These are phyloP conservation scores for Spinacia oleracea DNA, from an alignment of 179 eudicot species.

Conservation along the genomic window DNA sequence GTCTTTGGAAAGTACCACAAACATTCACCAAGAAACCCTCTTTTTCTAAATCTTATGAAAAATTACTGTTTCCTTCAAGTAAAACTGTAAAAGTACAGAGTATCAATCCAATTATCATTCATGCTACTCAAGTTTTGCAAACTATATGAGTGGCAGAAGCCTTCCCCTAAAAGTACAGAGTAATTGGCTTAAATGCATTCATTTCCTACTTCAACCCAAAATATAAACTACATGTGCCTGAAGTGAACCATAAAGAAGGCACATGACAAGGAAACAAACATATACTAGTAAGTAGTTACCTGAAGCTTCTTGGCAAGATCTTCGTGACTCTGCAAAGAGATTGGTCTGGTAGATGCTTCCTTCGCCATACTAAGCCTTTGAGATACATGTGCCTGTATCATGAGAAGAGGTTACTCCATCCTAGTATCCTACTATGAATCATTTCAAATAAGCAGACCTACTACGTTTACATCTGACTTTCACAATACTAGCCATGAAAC, in stretches of 20 bases:
- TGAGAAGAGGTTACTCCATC: slow-evolving; percentile 11
- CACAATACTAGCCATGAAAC: not conserved
- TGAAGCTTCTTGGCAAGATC: slow-evolving; percentile 85
- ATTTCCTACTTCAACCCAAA: not conserved
- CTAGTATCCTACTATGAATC: not conserved
- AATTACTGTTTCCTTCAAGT: too few relatives aligned
- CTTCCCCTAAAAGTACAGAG: not conserved
- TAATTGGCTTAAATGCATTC: not conserved
- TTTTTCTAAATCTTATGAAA: too few relatives aligned
- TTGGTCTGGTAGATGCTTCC: slow-evolving; percentile 54
- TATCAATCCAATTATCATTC: not conserved
- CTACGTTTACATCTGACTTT: not conserved
- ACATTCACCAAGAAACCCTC: not conserved
- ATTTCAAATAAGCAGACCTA: not conserved
- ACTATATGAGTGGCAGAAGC: not conserved
- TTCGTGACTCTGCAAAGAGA: slow-evolving; percentile 58
- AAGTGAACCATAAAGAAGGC: not conserved
- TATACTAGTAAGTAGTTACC: slow-evolving; percentile 41
- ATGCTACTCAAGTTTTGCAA: not conserved
- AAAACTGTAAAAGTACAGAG: not conserved
- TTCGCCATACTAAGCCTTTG: slow-evolving; percentile 64
- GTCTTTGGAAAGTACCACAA: not conserved
- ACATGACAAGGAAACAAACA: not conserved
- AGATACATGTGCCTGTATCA: slow-evolving; percentile 64
- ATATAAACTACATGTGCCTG: not conserved